These are phyloP conservation scores for Solanum appendiculatum DNA, from an alignment of 257 asterid genomes.

Conservation along the genomic window DNA sequence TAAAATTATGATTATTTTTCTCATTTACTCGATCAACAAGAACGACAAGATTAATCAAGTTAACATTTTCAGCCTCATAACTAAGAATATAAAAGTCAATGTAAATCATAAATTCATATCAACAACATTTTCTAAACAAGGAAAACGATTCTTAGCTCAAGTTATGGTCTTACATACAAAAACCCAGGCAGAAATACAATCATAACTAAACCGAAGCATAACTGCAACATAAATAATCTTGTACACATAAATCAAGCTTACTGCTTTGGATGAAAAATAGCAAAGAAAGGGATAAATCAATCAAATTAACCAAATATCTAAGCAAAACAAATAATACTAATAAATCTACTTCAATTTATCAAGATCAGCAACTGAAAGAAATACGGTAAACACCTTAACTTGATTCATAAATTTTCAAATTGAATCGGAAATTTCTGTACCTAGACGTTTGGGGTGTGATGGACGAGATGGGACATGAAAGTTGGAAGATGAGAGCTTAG, in stretches of 20 bases:
- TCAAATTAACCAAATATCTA: background rate
- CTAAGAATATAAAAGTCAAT: background rate
- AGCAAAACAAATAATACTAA: background rate
- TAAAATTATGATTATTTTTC: background rate
- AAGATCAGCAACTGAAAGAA: background rate
- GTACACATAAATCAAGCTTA: background rate
- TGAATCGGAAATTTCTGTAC: conserved; percentile 10
- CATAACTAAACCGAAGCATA: background rate
- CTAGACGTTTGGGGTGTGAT: conserved; percentile 51
- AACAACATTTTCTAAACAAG: background rate
- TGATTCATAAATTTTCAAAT: background rate
- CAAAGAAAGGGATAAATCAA: background rate
- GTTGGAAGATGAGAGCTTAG: conserved; percentile 24
- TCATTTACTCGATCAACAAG: background rate
- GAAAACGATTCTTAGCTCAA: background rate
- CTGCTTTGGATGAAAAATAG: background rate
- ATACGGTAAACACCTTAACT: background rate
- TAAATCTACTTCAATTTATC: background rate
- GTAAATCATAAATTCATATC: background rate
- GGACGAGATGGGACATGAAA: conserved; percentile 48
- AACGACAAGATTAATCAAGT: background rate
- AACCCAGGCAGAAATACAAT: background rate
- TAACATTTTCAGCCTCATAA: background rate
- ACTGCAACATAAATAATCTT: background rate
- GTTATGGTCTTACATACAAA: background rate